Percentiles rank a stretch among this genome's conserved stretches.
Conservation (phyloP, 345 rosid genomes). For the Populus tremula region DNA sequence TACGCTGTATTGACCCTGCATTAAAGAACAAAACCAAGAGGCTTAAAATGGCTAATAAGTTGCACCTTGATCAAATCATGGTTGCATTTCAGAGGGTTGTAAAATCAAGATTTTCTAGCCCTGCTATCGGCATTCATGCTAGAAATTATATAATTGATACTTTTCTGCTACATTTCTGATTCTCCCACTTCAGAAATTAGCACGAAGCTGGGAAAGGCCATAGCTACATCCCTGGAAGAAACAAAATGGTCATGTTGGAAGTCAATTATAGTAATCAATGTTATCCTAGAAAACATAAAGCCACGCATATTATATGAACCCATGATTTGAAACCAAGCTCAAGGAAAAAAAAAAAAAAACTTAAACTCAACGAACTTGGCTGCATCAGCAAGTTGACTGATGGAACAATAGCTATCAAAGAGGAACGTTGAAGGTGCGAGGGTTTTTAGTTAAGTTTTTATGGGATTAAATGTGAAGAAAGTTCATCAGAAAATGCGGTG, state of each 20-base stretch:
- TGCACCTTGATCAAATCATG: background rate
- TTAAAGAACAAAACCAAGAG: background rate
- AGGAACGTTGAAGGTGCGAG: background rate
- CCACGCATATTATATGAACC: background rate
- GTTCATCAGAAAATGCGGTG: background rate
- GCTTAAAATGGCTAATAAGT: background rate
- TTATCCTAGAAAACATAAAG: background rate
- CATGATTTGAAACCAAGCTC: background rate
- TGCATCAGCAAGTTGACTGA: background rate
- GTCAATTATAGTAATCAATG: background rate
- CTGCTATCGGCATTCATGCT: too few species aligned
- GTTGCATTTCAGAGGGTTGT: too few species aligned
- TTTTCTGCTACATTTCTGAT: conserved; percentile 31
- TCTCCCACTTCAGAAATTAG: conserved; percentile 61
- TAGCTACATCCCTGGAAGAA: conserved; percentile 65
- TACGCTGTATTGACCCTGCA: too few species aligned
- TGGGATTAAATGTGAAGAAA: background rate
- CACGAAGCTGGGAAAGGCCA: conserved; percentile 78
- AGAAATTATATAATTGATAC: background rate
- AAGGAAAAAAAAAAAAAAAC: background rate
- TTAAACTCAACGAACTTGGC: background rate
- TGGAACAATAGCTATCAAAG: background rate
- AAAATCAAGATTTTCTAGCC: too few species aligned
- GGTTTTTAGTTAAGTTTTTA: background rate
- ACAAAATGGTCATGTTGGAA: background rate